A percentile compares a stretch with the other conserved stretches of the same genome.
phyloP scores from a whole-genome alignment of 2,329 filamentous ascomycete species.

The Biscogniauxia mediterranea region DNA sequence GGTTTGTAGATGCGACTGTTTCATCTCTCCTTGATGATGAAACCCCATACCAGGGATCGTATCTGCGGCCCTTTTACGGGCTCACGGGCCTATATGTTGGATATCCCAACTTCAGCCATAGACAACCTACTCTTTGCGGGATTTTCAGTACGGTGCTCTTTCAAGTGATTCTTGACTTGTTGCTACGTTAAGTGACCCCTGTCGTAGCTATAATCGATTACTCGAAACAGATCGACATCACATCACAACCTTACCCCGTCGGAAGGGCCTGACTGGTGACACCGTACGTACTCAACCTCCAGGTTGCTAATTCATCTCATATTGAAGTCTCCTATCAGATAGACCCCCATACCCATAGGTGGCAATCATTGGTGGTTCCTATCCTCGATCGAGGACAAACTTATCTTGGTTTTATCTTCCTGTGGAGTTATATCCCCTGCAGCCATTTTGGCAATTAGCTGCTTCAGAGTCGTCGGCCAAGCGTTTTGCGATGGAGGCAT shows the following conservation, averaged over 20 bases:
- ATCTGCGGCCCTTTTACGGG: constrained; percentile 10
- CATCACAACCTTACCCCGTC: constrained; percentile 23
- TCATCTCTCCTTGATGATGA: constrained; percentile 27
- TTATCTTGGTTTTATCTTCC: constrained; percentile 6
- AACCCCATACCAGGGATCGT: constrained; percentile 18
- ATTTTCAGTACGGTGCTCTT: constrained; percentile 22
- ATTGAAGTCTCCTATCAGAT: constrained; percentile 15
- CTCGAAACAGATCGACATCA: constrained; percentile 29
- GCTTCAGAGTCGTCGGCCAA: constrained; percentile 23
- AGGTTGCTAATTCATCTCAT: constrained; percentile 26
- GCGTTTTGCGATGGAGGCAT: constrained; percentile 23
- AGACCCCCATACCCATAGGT: constrained; percentile 13
- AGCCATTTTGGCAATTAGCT: constrained; percentile 16
- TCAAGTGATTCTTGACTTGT: constrained; percentile 17
- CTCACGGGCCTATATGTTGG: constrained; percentile 10
- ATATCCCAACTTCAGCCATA: constrained; percentile 14
- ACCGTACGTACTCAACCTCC: constrained; percentile 12
- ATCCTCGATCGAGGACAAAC: not conserved
- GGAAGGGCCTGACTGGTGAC: constrained; percentile 19
- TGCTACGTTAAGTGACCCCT: constrained; percentile 11
- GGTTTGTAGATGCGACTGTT: constrained; percentile 19
- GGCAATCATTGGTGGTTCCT: not conserved
- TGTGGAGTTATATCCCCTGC: constrained; percentile 20
- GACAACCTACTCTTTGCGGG: constrained; percentile 18
- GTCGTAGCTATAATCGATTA: constrained; percentile 20